Evolutionary conservation across 2,329 filamentous ascomycete species (phyloP).

Genomic region (Rhinocladiella similis): DNA sequence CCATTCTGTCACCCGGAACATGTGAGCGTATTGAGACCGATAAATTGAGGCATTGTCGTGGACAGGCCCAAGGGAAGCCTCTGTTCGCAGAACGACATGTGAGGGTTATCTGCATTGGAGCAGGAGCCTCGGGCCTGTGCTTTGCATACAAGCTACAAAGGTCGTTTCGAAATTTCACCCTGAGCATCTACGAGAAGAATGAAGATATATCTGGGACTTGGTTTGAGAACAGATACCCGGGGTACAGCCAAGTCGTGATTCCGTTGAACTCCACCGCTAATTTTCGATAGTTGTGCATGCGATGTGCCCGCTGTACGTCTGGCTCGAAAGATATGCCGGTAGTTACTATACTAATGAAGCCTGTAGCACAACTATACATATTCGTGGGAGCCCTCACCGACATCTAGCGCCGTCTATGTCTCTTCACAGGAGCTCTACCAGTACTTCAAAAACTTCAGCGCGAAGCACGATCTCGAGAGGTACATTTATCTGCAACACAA

Average conservation of each 20-base stretch:
- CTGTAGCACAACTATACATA: conserved; percentile 55
- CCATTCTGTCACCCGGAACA: no score
- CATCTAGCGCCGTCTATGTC: conserved; percentile 69
- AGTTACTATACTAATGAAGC: no score
- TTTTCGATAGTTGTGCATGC: conserved; percentile 13
- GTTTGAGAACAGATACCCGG: conserved; percentile 13
- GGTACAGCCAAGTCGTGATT: no score
- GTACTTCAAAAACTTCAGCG: conserved; percentile 65
- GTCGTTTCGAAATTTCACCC: conserved; percentile 16
- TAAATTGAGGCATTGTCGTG: no score
- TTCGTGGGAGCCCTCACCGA: conserved; percentile 65
- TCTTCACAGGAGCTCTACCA: conserved; percentile 65
- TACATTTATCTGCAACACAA: conserved; percentile 45
- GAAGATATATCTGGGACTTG: conserved; percentile 29
- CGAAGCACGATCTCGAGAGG: conserved; percentile 64
- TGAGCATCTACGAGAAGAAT: conserved; percentile 32
- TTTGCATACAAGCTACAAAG: conserved; percentile 33
- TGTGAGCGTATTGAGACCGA: no score
- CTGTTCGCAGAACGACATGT: neutral
- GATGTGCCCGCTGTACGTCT: conserved; percentile 2
- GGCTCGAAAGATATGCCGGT: neutral
- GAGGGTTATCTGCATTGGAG: conserved; percentile 35
- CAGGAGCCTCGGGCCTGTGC: conserved; percentile 42
- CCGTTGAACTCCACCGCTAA: neutral
- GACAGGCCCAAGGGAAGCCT: no score